Evolutionary conservation across 495 filamentous ascomycete genomes (phyloP), one percentile per base, ranked within the genome.

Genomic region (Bryoglossum gracile): DNA sequence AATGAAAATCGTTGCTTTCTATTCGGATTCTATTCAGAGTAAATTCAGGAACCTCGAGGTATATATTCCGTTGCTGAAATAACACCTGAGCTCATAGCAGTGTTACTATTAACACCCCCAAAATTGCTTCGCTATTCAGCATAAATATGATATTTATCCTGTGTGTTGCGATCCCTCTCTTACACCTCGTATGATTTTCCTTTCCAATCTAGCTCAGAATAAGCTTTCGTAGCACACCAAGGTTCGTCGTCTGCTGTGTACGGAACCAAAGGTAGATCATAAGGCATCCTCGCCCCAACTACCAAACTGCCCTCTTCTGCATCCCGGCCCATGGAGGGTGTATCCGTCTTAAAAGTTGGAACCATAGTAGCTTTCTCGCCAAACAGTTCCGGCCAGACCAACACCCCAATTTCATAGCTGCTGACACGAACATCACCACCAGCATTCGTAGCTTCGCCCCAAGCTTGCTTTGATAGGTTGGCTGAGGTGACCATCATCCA

Each of bases 401-500:
- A 57, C 3, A 96, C 87, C 0, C 89, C 89, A 35, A 88, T 75
- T 63, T 96, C 89, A 66, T 84, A 96, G 30, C 86, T 92, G 51
- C 79, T 81, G 17, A 94, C 76, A 13, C 79, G 72, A 8, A 87
- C 71, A 57, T 86, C 76, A 2, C 77, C 77, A 9, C 63, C 59
- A 5, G 64, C 54, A 45, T 75, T 77, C 5, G 62, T 39, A 13
- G 67, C 68, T 13, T 79, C 76, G n/a, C 89, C 89, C 89, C 89
- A 95, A 0, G 89, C 89, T 60, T 95, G 89, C 46, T 80, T 94
- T 0, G 86, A 91, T 3, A 95, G 65, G 56, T 95, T 95, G 11
- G 89, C 88, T 8, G 85, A 62, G 1, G 87, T 89, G 5, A 92
- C 59, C 55, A 95, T 74, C 16, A 87, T 88, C 89, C 89, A 95